Percentiles rank a stretch among this genome's conserved stretches.
Evolutionary conservation across 805 yeast genomes (phyloP).

Genomic region (Scheffersomyces ergatensis): DNA sequence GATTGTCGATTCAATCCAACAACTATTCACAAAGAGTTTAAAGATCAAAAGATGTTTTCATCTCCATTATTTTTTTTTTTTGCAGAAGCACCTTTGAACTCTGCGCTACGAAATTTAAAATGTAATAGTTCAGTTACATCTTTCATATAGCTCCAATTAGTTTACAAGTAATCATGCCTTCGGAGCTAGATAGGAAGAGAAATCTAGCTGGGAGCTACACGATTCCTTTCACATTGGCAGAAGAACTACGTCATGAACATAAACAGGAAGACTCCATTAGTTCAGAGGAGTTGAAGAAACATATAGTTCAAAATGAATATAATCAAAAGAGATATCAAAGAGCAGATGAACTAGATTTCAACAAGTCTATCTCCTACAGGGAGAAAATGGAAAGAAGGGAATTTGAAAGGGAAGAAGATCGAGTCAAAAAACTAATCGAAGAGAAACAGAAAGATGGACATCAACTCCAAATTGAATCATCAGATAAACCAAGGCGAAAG

Average conservation of each 20-base stretch:
- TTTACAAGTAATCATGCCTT: neutral
- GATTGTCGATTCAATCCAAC: no score
- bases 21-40: no score
- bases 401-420: constrained; percentile 32
- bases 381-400: constrained; percentile 42
- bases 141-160: no score
- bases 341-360: constrained; percentile 21
- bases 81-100: no score
- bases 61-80: no score
- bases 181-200: constrained; percentile 7
- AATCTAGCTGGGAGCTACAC: constrained; percentile 28
- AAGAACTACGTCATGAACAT: constrained; percentile 21
- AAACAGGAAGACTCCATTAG: constrained; percentile 13
- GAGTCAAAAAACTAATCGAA: constrained; percentile 20
- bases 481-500: constrained; percentile 17
- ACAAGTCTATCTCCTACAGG: constrained; percentile 32
- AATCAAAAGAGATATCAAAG: constrained; percentile 25
- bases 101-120: no score
- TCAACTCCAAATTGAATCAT: constrained; percentile 9
- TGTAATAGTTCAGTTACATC: no score
- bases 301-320: constrained; percentile 23
- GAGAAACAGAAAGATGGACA: constrained; percentile 12
- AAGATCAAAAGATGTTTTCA: no score
- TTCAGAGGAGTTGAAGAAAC: constrained; percentile 13
- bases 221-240: constrained; percentile 25